These are phyloP conservation scores for Scheffersomyces parashehatae DNA, from an alignment of 1,139 yeast genomes.

Conservation along the genomic window DNA sequence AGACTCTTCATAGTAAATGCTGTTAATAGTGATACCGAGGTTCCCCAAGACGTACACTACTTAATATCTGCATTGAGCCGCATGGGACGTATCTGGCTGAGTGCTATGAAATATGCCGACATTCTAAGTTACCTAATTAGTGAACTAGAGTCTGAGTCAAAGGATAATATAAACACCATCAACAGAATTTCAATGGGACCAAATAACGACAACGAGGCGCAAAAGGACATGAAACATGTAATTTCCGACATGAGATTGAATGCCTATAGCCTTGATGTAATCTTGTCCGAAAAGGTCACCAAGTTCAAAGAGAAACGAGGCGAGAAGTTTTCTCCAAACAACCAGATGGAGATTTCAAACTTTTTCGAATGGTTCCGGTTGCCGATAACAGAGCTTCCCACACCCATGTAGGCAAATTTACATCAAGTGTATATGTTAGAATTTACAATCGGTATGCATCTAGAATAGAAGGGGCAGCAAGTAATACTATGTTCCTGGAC, in stretches of 20 bases:
- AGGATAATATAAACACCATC: neutral
- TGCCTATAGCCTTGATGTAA: slow-evolving; percentile 2
- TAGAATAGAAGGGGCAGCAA: too few species aligned
- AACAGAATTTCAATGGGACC: neutral
- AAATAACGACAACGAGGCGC: neutral
- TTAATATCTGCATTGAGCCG: neutral
- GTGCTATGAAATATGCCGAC: slow-evolving; percentile 1
- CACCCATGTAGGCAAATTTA: neutral
- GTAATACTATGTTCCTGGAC: too few species aligned
- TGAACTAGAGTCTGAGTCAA: neutral
- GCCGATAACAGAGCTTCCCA: neutral
- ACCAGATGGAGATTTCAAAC: neutral
- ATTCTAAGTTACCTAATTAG: slow-evolving; percentile 1
- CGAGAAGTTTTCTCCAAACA: neutral
- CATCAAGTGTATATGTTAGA: too few species aligned
- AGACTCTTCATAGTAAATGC: slow-evolving; percentile 1
- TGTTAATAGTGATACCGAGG: neutral
- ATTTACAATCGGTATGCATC: too few species aligned
- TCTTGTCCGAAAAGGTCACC: slow-evolving; percentile 1
- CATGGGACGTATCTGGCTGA: slow-evolving; percentile 1
- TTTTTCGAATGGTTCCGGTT: slow-evolving; percentile 3
- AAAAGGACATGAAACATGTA: neutral
- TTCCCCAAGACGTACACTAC: neutral
- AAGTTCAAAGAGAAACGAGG: neutral
- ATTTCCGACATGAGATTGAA: slow-evolving; percentile 3